Evolutionary conservation across 176 grass and related monocot genomes (phyloP), one percentile per base, ranked within the genome.

Genomic region (Lolium rigidum): DNA sequence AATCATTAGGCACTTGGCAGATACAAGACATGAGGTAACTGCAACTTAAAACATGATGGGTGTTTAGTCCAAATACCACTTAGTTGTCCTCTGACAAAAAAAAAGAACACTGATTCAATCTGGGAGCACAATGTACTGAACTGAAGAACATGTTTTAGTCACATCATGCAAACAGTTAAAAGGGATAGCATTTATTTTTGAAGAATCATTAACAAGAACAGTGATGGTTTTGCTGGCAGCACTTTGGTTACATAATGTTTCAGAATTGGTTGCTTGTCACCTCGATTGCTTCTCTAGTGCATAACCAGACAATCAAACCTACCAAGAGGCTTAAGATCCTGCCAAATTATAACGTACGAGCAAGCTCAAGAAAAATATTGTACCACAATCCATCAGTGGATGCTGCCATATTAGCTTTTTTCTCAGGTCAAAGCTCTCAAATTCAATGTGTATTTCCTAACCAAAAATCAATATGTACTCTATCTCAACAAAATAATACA

Each of bases 241-340:
- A 41, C 0, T 61, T 9, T 24, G 51, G 56, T 67, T 56, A 2
- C 41, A 44, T 38, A 51, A 50, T 22, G 10, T 22, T 64, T 26
- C 6, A 1, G 51, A 39, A 7, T 78, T 63, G 17, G 63, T 50
- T 52, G 12, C 11, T 71, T 88, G 37, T 6, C 44, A 59, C 31
- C 25, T 47, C 5, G 22, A 56, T 25, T 47, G 35, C 28, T 74
- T 44, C 11, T 59, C 61, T 18, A 62, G 0, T 65, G 46, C 47
- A 71, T 8, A 85, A 49, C 26, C 54, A 88, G 15, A 14, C 25
- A 77, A 68, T 81, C 59, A 51, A 59, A 68, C 15, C 3, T 67
- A 9, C 44, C 16, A 54, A 60, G 20, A 80, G 59, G 24, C 60
- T 49, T 4, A 62, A 6, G 2, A 80, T 37, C 8, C 2, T 24